phyloP scores from a whole-genome alignment of 164 flowering plant species.

The Kalanchoe fedtschenkoi region DNA sequence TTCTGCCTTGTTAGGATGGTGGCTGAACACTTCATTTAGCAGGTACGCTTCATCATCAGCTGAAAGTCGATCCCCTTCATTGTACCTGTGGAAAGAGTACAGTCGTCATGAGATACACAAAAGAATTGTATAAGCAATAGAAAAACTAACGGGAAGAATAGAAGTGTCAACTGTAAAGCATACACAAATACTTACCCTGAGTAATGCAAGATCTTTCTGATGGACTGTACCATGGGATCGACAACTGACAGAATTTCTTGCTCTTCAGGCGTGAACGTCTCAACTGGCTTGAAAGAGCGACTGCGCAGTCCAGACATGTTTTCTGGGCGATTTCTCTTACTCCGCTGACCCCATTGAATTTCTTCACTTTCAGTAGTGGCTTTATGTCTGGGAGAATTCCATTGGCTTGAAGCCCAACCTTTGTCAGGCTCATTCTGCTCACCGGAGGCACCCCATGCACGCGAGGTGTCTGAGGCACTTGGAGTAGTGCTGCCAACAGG shows the following conservation, averaged over 20 bases:
- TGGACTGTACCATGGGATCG: conserved; percentile 52
- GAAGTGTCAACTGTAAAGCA: neutral
- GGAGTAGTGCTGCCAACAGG: too few species aligned
- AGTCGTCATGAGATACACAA: neutral
- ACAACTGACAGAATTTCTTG: conserved; percentile 50
- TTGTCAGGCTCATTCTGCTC: too few species aligned
- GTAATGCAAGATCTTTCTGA: conserved; percentile 52
- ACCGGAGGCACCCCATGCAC: too few species aligned
- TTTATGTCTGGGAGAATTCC: conserved; percentile 13
- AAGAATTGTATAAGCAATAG: neutral
- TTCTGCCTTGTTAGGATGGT: conserved; percentile 74
- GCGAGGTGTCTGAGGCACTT: too few species aligned
- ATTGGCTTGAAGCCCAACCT: conserved; percentile 7
- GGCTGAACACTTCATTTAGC: conserved; percentile 50
- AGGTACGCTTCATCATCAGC: conserved; percentile 61
- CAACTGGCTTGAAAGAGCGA: conserved; percentile 33
- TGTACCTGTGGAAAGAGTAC: conserved; percentile 39
- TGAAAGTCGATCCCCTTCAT: conserved; percentile 66
- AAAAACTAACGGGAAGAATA: neutral
- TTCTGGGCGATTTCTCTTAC: conserved; percentile 14
- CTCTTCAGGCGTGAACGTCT: conserved; percentile 65
- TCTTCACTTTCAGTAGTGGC: conserved; percentile 12
- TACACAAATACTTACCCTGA: conserved; percentile 39
- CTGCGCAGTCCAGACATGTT: conserved; percentile 30
- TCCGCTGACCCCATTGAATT: conserved; percentile 19